Percentiles rank a stretch among this genome's conserved stretches.
These are phyloP conservation scores for baker's yeast (Saccharomyces cerevisiae) DNA, from an alignment of 805 yeast genomes.

Conservation along the genomic window DNA sequence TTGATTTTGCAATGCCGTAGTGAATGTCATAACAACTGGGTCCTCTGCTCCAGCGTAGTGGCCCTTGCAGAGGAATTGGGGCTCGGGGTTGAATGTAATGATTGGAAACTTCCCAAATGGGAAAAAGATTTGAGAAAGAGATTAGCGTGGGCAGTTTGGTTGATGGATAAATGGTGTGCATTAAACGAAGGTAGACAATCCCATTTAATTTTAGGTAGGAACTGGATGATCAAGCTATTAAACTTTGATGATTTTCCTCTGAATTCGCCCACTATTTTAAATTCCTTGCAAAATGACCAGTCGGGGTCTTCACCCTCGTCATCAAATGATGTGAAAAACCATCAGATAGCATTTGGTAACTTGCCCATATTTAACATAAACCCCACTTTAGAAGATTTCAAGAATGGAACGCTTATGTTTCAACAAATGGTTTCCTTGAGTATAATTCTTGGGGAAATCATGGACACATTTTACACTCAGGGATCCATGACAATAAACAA, in stretches of 20 bases:
- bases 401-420: slow-evolving; percentile 61
- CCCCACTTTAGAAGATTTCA: slow-evolving; percentile 45
- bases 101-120: slow-evolving; percentile 93
- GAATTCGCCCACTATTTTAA: slow-evolving; percentile 34
- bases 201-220: slow-evolving; percentile 58
- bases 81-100: slow-evolving; percentile 78
- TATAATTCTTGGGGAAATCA: slow-evolving; percentile 60
- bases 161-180: slow-evolving; percentile 88
- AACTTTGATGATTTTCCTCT: slow-evolving; percentile 73
- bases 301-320: background rate
- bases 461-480: slow-evolving; percentile 65
- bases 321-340: background rate
- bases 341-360: slow-evolving; percentile 8
- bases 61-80: slow-evolving; percentile 88
- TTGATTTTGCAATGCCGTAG: slow-evolving; percentile 54
- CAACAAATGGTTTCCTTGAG: slow-evolving; percentile 60
- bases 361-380: slow-evolving; percentile 23
- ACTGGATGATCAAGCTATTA: slow-evolving; percentile 72
- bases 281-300: background rate
- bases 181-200: slow-evolving; percentile 78
- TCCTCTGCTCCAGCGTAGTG: slow-evolving; percentile 76
- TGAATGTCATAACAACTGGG: slow-evolving; percentile 70
- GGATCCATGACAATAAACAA: slow-evolving; percentile 48
- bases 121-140: slow-evolving; percentile 82
- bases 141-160: slow-evolving; percentile 91